Conservation (phyloP, 192 early-diverging fungal genomes). For the Borealophlyctis nickersoniae region DNA sequence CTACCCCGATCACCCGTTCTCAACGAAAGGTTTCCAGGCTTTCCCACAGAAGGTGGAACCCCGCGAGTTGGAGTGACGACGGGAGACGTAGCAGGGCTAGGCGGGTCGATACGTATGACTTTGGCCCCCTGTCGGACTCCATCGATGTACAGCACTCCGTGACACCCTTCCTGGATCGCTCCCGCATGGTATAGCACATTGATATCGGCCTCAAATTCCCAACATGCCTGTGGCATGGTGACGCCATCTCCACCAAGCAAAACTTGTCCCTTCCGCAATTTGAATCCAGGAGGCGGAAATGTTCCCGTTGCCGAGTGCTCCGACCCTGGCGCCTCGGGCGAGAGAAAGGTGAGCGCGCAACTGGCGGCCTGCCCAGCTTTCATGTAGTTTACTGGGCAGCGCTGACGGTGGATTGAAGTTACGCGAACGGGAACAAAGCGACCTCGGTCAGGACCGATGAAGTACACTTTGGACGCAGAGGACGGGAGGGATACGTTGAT, state of each 20-base stretch:
- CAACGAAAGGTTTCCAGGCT: constrained; percentile 11
- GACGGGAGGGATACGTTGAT: constrained; percentile 22
- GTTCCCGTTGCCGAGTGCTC: not conserved
- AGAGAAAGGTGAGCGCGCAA: constrained; percentile 52
- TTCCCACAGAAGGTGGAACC: constrained; percentile 16
- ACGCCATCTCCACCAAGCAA: not conserved
- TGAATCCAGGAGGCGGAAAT: constrained; percentile 17
- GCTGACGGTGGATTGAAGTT: constrained; percentile 77
- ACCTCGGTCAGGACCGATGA: constrained; percentile 69
- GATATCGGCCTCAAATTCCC: constrained; percentile 66
- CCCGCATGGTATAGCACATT: constrained; percentile 56
- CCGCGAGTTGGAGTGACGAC: constrained; percentile 4
- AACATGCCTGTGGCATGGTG: constrained; percentile 13
- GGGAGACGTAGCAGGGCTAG: constrained; percentile 2
- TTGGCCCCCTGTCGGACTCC: constrained; percentile 56
- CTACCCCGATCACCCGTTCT: constrained; percentile 46
- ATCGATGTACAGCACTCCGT: constrained; percentile 57
- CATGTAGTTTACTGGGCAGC: constrained; percentile 67
- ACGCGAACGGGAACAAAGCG: constrained; percentile 65
- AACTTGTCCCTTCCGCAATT: constrained; percentile 31
- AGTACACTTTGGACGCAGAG: constrained; percentile 39
- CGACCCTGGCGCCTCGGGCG: not conserved
- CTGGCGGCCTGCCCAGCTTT: constrained; percentile 74
- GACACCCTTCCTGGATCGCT: constrained; percentile 50
- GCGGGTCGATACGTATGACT: constrained; percentile 26